Percentiles rank a stretch among this genome's conserved stretches.
phyloP scores from a whole-genome alignment of 129 eudicot genomes.

The Kitagawia praeruptora region DNA sequence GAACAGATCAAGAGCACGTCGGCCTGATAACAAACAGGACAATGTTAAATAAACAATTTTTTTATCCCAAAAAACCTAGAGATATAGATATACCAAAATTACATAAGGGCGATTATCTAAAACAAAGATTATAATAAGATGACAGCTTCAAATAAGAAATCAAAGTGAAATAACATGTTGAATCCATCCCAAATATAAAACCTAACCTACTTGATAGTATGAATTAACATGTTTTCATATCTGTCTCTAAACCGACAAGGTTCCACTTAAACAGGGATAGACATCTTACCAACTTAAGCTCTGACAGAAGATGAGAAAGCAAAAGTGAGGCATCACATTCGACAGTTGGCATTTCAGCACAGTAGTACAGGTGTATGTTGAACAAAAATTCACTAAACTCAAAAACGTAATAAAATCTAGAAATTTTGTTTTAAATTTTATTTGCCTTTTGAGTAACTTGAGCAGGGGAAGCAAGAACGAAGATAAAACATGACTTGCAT shows the following conservation, averaged over 20 bases:
- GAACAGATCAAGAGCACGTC: constrained; percentile 72
- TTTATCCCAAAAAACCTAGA: not conserved
- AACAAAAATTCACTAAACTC: not conserved
- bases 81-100: not conserved
- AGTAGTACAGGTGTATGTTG: not conserved
- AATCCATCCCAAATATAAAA: not conserved
- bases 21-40: constrained; percentile 45
- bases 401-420: not conserved
- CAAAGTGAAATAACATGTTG: not conserved
- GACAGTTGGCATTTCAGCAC: not conserved
- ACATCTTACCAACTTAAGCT: not conserved
- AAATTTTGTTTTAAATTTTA: not conserved
- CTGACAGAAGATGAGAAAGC: not conserved
- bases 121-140: not conserved
- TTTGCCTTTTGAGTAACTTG: not conserved
- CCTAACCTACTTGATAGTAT: not conserved
- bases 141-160: not conserved
- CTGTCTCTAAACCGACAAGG: not conserved
- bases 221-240: not conserved
- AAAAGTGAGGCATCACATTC: not conserved
- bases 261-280: not conserved
- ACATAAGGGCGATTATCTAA: not conserved
- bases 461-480: not conserved
- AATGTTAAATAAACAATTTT: not conserved
- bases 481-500: not conserved